phyloP scores from a whole-genome alignment of 1,139 yeast species.

The Debaryomyces fabryi region DNA sequence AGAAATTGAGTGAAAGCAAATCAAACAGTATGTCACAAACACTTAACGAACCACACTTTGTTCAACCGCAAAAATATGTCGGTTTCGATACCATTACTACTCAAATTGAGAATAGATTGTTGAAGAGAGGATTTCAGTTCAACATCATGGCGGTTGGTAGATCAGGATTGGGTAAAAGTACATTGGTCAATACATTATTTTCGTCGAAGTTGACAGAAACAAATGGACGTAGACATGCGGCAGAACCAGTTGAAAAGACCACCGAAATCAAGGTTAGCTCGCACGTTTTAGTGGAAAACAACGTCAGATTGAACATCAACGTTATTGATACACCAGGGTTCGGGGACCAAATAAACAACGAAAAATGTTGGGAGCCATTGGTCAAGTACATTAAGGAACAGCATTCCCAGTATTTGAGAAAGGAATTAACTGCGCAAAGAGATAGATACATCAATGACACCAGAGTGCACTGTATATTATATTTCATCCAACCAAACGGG shows the following conservation, averaged over 20 bases:
- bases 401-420: slow-evolving; percentile 88
- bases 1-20: background rate
- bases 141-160: slow-evolving; percentile 94
- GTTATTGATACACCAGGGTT: slow-evolving; percentile 97
- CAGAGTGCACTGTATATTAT: slow-evolving; percentile 92
- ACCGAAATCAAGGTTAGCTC: slow-evolving; percentile 80
- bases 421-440: slow-evolving; percentile 95
- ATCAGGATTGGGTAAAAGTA: slow-evolving; percentile 93
- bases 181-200: slow-evolving; percentile 86
- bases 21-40: slow-evolving; percentile 13
- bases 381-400: slow-evolving; percentile 95
- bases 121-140: slow-evolving; percentile 93
- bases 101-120: slow-evolving; percentile 89
- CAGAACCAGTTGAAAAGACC: slow-evolving; percentile 81
- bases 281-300: slow-evolving; percentile 76
- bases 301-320: slow-evolving; percentile 81
- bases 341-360: slow-evolving; percentile 96
- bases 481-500: slow-evolving; percentile 88
- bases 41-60: slow-evolving; percentile 13
- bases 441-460: slow-evolving; percentile 83
- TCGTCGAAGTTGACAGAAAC: slow-evolving; percentile 78
- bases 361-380: slow-evolving; percentile 96
- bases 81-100: slow-evolving; percentile 96
- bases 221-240: slow-evolving; percentile 65
- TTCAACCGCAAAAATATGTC: slow-evolving; percentile 62